Percentiles rank a stretch among this genome's conserved stretches.
These are phyloP conservation scores for Rhizopogon vinicolor DNA, from an alignment of 768 basidiomycete species.

Conservation along the genomic window DNA sequence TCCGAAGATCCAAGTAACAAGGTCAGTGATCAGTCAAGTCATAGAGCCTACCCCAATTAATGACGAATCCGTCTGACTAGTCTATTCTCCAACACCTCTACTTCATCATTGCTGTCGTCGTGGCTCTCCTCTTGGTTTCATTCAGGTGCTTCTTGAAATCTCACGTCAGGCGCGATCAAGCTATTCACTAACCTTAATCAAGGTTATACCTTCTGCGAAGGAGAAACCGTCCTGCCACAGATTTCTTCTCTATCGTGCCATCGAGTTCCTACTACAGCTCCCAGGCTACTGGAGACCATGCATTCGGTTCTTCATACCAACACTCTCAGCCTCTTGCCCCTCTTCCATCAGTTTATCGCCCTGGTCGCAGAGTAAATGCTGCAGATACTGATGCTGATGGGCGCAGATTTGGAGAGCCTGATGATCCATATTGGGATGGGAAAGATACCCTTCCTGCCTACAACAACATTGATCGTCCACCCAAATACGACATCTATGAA, in stretches of 20 bases:
- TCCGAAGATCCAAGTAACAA: background rate
- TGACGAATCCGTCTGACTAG: slow-evolving; percentile 3
- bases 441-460: slow-evolving; percentile 49
- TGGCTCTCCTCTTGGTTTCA: slow-evolving; percentile 12
- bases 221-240: slow-evolving; percentile 9
- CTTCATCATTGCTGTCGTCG: slow-evolving; percentile 13
- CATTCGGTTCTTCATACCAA: slow-evolving; percentile 9
- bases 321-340: slow-evolving; percentile 10
- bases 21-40: slow-evolving; percentile 10
- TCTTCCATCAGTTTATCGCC: slow-evolving; percentile 17
- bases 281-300: background rate
- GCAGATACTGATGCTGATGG: slow-evolving; percentile 37
- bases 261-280: slow-evolving; percentile 2
- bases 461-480: slow-evolving; percentile 39
- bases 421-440: slow-evolving; percentile 28
- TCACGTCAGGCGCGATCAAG: background rate
- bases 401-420: slow-evolving; percentile 28
- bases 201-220: slow-evolving; percentile 21
- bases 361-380: slow-evolving; percentile 23
- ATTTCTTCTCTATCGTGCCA: slow-evolving; percentile 16
- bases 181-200: background rate
- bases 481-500: slow-evolving; percentile 34
- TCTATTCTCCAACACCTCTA: slow-evolving; percentile 18
- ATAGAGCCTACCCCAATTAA: background rate
- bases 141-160: slow-evolving; percentile 13